Percentiles rank a stretch among this genome's conserved stretches.
phyloP scores from a whole-genome alignment of 164 flowering plant species.

The Vitis amurensis region DNA sequence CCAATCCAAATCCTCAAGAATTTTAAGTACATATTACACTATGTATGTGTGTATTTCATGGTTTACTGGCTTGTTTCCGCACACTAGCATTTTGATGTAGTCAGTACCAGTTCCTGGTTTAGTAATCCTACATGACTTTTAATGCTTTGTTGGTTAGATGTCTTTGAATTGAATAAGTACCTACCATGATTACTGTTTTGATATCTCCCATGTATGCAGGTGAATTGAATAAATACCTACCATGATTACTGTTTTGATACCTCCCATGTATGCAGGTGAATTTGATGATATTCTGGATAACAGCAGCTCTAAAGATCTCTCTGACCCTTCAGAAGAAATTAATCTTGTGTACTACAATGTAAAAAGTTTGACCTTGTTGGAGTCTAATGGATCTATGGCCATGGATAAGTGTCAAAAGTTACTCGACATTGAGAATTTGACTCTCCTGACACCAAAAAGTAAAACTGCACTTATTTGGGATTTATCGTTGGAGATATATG shows the following conservation, averaged over 20 bases:
- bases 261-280: constrained; percentile 64
- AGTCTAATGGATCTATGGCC: constrained; percentile 52
- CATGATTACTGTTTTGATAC: background rate
- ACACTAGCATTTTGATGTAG: background rate
- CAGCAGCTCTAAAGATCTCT: constrained; percentile 24
- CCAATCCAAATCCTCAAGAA: no score
- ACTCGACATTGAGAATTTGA: constrained; percentile 66
- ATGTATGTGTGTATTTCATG: no score
- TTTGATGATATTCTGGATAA: constrained; percentile 84
- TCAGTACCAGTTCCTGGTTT: background rate
- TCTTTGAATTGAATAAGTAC: no score
- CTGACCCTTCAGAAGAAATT: constrained; percentile 52
- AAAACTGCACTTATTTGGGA: constrained; percentile 63
- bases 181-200: background rate
- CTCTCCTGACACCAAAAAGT: constrained; percentile 72
- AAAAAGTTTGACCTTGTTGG: constrained; percentile 23
- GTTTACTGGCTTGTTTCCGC: background rate
- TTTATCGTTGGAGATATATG: constrained; percentile 54
- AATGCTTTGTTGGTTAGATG: background rate
- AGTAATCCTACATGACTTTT: background rate
- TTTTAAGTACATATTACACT: no score
- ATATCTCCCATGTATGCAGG: constrained; percentile 45
- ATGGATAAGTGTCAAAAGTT: constrained; percentile 33
- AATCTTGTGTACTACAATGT: constrained; percentile 31
- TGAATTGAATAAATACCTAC: constrained; percentile 43